A percentile compares a stretch with the other conserved stretches of the same genome.
phyloP scores from a whole-genome alignment of 352 stramenopile species.

The Elongisporangium senticosum region DNA sequence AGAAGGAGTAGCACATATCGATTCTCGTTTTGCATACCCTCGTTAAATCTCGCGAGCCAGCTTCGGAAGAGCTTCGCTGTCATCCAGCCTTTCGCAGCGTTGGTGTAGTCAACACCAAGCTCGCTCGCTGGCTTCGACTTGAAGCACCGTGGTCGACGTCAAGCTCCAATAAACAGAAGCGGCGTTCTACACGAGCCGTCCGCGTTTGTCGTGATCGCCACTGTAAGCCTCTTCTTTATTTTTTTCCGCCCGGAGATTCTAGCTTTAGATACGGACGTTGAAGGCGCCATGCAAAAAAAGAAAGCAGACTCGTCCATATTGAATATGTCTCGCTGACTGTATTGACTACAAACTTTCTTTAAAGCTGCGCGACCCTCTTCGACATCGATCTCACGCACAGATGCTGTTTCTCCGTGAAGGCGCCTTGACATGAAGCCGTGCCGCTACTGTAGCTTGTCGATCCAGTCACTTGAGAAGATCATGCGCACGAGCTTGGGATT shows the following conservation, averaged over 20 bases:
- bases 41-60: too few relatives aligned
- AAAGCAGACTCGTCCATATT: constrained; percentile 5
- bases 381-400: too few relatives aligned
- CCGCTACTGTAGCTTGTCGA: not conserved
- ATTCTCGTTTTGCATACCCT: too few relatives aligned
- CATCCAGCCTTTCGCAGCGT: constrained; percentile 5
- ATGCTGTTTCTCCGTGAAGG: too few relatives aligned
- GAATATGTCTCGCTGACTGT: constrained; percentile 4
- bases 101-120: too few relatives aligned
- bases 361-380: too few relatives aligned
- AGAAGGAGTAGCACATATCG: too few relatives aligned
- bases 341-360: too few relatives aligned
- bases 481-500: not conserved
- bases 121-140: too few relatives aligned
- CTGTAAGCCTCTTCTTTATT: not conserved
- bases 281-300: constrained; percentile 2
- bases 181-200: too few relatives aligned
- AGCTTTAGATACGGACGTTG: not conserved
- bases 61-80: constrained; percentile 1
- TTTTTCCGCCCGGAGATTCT: too few relatives aligned
- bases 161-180: too few relatives aligned
- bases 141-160: not conserved
- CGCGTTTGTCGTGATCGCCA: constrained; percentile 1
- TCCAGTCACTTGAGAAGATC: constrained; percentile 3
- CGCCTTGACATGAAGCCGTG: not conserved